Evolutionary conservation across 768 basidiomycete genomes (phyloP), one percentile per base, ranked within the genome.

Genomic region (Terana coerulea): DNA sequence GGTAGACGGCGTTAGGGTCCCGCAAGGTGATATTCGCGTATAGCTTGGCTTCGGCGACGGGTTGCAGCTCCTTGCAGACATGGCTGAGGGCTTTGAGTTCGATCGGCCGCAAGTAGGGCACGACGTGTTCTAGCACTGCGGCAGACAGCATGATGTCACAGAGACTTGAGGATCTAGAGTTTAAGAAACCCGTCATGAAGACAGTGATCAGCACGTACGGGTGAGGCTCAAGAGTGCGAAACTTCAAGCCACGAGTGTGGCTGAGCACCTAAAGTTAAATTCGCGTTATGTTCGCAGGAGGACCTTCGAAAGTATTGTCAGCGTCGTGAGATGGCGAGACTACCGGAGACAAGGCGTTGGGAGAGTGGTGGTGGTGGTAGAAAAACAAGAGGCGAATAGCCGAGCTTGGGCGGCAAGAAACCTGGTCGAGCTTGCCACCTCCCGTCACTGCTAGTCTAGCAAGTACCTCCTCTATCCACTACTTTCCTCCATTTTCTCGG

Each of bases 41-140:
- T 33, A 83, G 61, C 52, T 58, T 66, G 15, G 64, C 56, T 57
- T 81, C 78, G 29, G 80, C 77, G 46, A 72, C 72, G 45, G 63
- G 67, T 52, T 78, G 77, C 45, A 83, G 65, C 9, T 71, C 59
- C 63, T 73, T 79, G 61, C 64, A 77, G 6, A 74, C 72, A 42
- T 69, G 64, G 57, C 73, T 74, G 39, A 83, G 70, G 9, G 71
- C 61, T 0, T 64, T 51, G 22, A 81, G 71, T 52, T 79, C 76
- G 5, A 61, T 61, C 39, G 61, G 55, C 19, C 62, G 55, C 6
- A 66, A 54, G 56, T 70, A 70, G 25, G 66, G 66, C 8, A 72
- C 72, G 52, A 83, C 71, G 14, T 65, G 65, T 34, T 59, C 57
- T 49, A 64, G 74, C 14, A 81, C 60, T 60, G 76, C 76, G n/a